phyloP scores from a whole-genome alignment of 495 filamentous ascomycete species.

The Sabuloglossum arenarium region DNA sequence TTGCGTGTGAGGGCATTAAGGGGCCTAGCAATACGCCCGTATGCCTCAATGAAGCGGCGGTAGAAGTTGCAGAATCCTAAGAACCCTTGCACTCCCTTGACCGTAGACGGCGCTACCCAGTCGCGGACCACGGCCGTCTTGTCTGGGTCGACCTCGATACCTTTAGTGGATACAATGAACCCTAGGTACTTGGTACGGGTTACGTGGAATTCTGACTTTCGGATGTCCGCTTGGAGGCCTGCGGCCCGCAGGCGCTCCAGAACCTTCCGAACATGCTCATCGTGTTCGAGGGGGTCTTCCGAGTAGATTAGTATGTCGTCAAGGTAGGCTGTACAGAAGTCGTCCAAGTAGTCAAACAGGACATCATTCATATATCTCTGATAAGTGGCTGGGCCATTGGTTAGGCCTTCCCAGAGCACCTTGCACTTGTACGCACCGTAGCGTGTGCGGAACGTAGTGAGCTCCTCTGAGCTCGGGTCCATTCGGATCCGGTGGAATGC shows the following conservation, averaged over 20 bases:
- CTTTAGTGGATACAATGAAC: background rate
- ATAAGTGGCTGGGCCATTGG: slow-evolving; percentile 8
- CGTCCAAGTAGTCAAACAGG: slow-evolving; percentile 10
- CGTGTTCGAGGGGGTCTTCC: slow-evolving; percentile 9
- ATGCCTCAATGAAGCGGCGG: slow-evolving; percentile 8
- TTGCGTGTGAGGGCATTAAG: slow-evolving; percentile 4
- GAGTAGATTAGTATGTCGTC: slow-evolving; percentile 6
- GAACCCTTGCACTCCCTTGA: background rate
- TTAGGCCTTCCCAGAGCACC: slow-evolving; percentile 8
- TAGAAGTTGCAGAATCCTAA: slow-evolving; percentile 8
- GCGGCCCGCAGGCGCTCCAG: slow-evolving; percentile 1
- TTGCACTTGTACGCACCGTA: slow-evolving; percentile 4
- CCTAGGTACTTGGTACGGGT: background rate
- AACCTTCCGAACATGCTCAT: slow-evolving; percentile 9
- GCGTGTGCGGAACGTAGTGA: slow-evolving; percentile 8
- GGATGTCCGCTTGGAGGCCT: background rate
- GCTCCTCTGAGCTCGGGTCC: slow-evolving; percentile 6
- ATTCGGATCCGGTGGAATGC: slow-evolving; percentile 7
- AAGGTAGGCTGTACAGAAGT: background rate
- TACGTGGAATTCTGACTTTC: slow-evolving; percentile 1
- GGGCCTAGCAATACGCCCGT: slow-evolving; percentile 2
- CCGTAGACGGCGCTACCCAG: background rate
- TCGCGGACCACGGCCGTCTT: background rate
- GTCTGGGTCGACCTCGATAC: background rate
- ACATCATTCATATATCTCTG: slow-evolving; percentile 10